Base-by-base conservation (phyloP, 192 early-diverging fungal genomes). In the Lunasporangiospora selenospora region DNA sequence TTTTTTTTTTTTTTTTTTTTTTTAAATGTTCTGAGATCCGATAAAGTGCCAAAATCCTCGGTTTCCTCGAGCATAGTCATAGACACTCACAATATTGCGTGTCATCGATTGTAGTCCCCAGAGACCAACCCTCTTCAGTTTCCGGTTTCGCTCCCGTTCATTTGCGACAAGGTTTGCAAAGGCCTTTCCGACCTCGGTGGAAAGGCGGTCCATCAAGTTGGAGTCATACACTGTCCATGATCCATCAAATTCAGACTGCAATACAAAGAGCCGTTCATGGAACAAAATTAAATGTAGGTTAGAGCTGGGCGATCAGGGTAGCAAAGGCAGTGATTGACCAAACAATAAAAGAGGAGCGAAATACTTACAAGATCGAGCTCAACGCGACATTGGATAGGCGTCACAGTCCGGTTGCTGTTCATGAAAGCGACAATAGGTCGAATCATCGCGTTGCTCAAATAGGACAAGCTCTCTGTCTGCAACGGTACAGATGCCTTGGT, bases 371-470 rank as follows among this genome's bases (percentile, higher is more conserved):
- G 44, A 46, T 88, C 83, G 77, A 95, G 83, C 36, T 87, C 87
- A 13, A 93, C 83, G 33, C 87, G 87, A 71, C 92, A 92, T 27
- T 87, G 85, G 67, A 99, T 86, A 3, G 92, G 87, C 24, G 95
- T 90, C 36, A 88, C 84, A 18, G 90, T 94, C n/a, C 90, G 86
- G 62, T 95, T 91, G 3, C 92, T 86, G 67, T 98, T 98, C 86
- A 99, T 92, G 60, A 91, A 99, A 13, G 87, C 97, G 0, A 98
- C 94, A 38, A 98, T 83, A 1, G 97, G 96, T 5, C 97, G 87
- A 23, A 98, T 89, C 56, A 96, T 79, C 19, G 95, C 94, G 19
- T 87, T 87, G 54, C 80, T 91, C 46, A 97, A 65, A 46, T 95
- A 95, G 6, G 85, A 83, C 27, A 95, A 71, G 40, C 91, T 86